A percentile compares a stretch with the other conserved stretches of the same genome.
Conservation (phyloP, 805 yeast genomes). For the Metschnikowia matae region DNA sequence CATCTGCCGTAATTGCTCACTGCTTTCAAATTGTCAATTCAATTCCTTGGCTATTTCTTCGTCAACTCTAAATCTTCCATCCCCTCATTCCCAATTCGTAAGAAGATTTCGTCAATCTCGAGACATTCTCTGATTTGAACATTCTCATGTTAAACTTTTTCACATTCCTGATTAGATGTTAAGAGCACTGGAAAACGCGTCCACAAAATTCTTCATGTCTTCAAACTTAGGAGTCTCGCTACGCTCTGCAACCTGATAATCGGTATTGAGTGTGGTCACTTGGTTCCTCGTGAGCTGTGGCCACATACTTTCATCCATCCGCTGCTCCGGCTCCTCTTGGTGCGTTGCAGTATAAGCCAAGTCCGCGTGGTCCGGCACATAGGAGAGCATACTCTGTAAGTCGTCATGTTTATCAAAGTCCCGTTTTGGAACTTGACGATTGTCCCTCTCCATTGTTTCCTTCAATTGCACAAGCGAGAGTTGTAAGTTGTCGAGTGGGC, state of each 20-base stretch:
- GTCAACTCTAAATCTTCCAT: not conserved
- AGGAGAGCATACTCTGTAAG: slow-evolving; percentile 17
- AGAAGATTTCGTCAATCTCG: too few species aligned
- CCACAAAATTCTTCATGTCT: slow-evolving; percentile 13
- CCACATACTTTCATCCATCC: slow-evolving; percentile 14
- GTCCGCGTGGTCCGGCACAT: slow-evolving; percentile 10
- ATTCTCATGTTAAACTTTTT: not conserved
- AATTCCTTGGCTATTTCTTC: too few species aligned
- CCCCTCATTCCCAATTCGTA: too few species aligned
- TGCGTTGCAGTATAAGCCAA: not conserved
- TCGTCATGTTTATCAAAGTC: slow-evolving; percentile 8
- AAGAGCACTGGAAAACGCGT: slow-evolving; percentile 17
- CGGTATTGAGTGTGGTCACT: slow-evolving; percentile 11
- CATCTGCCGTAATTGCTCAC: too few species aligned
- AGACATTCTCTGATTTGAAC: too few species aligned
- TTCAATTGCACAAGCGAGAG: slow-evolving; percentile 56
- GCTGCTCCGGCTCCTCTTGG: not conserved
- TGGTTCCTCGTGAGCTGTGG: slow-evolving; percentile 16
- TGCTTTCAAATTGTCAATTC: too few species aligned
- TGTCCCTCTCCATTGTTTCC: slow-evolving; percentile 8
- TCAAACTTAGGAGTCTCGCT: slow-evolving; percentile 1
- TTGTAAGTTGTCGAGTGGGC: slow-evolving; percentile 75
- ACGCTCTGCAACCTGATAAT: not conserved
- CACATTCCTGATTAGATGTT: slow-evolving; percentile 8
- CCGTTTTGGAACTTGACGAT: not conserved